Evolutionary conservation across 345 rosid species (phyloP), one percentile per base, ranked within the genome.

Genomic region (Limnanthes douglasii): DNA sequence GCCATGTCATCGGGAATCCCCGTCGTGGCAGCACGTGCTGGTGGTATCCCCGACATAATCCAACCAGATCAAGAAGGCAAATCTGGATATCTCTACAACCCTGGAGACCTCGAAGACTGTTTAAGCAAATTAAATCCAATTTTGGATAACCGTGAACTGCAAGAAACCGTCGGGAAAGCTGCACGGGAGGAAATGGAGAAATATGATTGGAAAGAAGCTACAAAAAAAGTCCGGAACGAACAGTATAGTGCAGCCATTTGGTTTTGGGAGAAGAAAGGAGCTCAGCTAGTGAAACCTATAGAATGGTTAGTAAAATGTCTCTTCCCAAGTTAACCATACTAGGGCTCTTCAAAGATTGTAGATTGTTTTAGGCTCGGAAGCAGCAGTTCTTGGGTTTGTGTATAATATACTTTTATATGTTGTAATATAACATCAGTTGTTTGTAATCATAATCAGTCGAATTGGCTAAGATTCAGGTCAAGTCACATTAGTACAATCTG

Each of bases 1-100:
- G 78, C 92, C 50, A 78, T 78, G 92, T 66, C 92, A 34, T 78
- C 92, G 0, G 92, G 84, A 8, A 42, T 64, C 27, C 81, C 84
- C 1, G 92, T 78, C 18, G 84, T 78, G 44, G 92, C 63, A 30
- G 92, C 57, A 33, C 80, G 81, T 5, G 81, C 84, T 1, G 84
- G 92, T 0, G 92, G 92, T 32, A 58, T 78, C 28, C 80, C 80
- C 0, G 92, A 78, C 29, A 78, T 78, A 37, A 78, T 78, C 49
- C 75, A 84, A 12, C 54, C 55, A 0, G 92, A 78, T 3, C 78
- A 66, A 50, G 81, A 78, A 3, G 92, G 80, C 6, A 69, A 71
- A 55, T 74, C 69, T 4, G 70, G 92, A 11, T 74, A 47, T 37
- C 70, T 74, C 36, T 78, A 24, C 25, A 52, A 18, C 20, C 84